Percentiles rank a stretch among this genome's conserved stretches.
Evolutionary conservation across 495 filamentous ascomycete genomes (phyloP).

Genomic region (Neurospora sublineolata): DNA sequence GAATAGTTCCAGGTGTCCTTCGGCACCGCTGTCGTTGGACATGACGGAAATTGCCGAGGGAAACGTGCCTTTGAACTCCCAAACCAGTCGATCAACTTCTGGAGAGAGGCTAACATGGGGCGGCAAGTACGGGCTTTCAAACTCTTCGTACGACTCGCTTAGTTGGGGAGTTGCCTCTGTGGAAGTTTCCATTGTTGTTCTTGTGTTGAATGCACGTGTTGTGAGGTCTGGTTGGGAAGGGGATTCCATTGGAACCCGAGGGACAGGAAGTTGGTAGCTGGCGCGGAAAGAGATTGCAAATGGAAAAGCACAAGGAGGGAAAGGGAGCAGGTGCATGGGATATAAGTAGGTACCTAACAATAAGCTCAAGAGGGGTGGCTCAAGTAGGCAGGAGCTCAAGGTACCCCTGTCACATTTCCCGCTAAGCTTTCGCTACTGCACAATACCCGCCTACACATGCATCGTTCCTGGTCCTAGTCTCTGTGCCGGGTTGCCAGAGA

Average conservation of each 20-base stretch:
- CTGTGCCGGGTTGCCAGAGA: not conserved
- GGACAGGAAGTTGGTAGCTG: not conserved
- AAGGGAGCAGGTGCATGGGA: not conserved
- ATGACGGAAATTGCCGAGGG: conserved; percentile 16
- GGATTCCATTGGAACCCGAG: not conserved
- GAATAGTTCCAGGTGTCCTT: conserved; percentile 9
- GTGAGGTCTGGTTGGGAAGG: not conserved
- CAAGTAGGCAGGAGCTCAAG: not conserved
- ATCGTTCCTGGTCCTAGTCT: not conserved
- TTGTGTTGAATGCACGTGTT: not conserved
- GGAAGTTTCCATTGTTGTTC: not conserved
- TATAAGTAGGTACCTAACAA: not conserved
- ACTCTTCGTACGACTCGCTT: conserved; percentile 4
- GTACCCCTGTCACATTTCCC: not conserved
- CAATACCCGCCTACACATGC: not conserved
- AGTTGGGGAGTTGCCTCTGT: not conserved
- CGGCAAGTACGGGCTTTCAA: conserved; percentile 1
- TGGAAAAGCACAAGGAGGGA: not conserved
- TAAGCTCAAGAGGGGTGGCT: not conserved
- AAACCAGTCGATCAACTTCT: conserved; percentile 12
- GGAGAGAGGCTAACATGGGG: conserved; percentile 4
- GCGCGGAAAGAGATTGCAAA: not conserved
- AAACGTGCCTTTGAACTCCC: conserved; percentile 12
- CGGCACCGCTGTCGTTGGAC: conserved; percentile 1
- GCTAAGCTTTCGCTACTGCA: not conserved